Evolutionary conservation across 495 filamentous ascomycete genomes (phyloP), one percentile per base, ranked within the genome.

Genomic region (Hypoxylon fragiforme): DNA sequence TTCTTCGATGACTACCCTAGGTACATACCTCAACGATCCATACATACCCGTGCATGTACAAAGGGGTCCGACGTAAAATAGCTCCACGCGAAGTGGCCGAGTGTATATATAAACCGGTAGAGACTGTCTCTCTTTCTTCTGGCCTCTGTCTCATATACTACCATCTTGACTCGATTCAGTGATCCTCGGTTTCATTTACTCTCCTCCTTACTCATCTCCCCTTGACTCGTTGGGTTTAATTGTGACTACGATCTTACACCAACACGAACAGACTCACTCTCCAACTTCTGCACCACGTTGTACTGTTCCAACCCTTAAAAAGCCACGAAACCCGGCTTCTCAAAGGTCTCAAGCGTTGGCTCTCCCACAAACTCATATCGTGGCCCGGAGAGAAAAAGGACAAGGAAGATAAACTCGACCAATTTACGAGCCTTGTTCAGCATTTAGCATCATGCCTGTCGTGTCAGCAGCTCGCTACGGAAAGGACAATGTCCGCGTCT

Each of bases 401-500:
- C 20, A 50, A 31, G 39, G 24, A 26, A 47, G 21, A 24, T 39
- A 2, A 58, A 37, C 8, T 7, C 3, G 19, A 30, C 19, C 12
- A 36, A 39, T 35, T 36, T 22, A 9, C 1, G 1, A n/a, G 26
- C 7, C 7, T n/a, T 28, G 14, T 15, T 41, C 22, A 38, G 49
- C 22, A 35, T 16, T 26, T 38, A 26, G 38, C 67, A 67, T 58
- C 56, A 83, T 84, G 81, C 70, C 83, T 48, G 70, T 77, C 63
- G 74, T 95, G 46, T 77, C 85, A 53, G 78, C 88, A 68, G 89
- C 90, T 65, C 85, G 86, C 64, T 95, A 95, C 72, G 90, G 90
- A 77, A 95, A 95, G 84, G 92, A 97, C 81, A 97, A 98, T 79
- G 87, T 98, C 79, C 91, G 94, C 66, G 85, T 98, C 55, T 92